Base-by-base conservation (phyloP, 768 basidiomycete genomes). In the Gautieria morchelliformis region DNA sequence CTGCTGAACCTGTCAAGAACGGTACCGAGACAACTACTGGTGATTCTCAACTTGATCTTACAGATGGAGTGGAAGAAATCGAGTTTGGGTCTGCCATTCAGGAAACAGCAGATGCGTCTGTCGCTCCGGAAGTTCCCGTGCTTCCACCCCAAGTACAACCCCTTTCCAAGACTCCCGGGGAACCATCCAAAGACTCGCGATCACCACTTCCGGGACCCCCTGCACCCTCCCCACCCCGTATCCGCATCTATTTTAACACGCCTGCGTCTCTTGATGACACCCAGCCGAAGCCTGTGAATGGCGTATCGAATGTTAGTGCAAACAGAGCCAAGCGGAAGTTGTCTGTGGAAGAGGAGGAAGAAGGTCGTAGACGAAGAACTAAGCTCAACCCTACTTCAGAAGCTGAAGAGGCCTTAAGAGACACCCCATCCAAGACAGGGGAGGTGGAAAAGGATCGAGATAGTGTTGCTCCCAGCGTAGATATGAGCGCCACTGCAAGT, bases 181-280 rank as follows among this genome's bases (percentile, higher is more conserved):
- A 62, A 41, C 7, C 51, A 27, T 11, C 59, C 45, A 47, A 52
- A 55, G 35, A 49, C 52, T 57, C 63, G 60, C 41, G 45, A 52
- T 20, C 63, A 15, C 56, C 65, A 15, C 63, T 64, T 45, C 55
- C 68, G 22, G 66, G 71, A 68, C 79, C 65, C 69, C 84, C 70
- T 71, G 85, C 87, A 37, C 40, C 52, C 12, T 89, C 89, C 20
- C 56, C 56, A 3, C 56, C 56, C 45, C 85, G 90, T 61, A 84
- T 93, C 64, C 87, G 89, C 65, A 89, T 93, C 58, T 93, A 93
- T 75, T 93, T 93, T 76, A 89, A 92, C 73, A 91, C 89, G 24
- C 90, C 89, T 60, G 87, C 87, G 61, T 82, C 86, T 61, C 78
- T 84, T 65, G 88, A 89, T 74, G 89, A 90, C 71, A 78, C 84